A percentile compares a stretch with the other conserved stretches of the same genome.
These are phyloP conservation scores for Lyophyllum decastes DNA, from an alignment of 768 basidiomycete species.

Conservation along the genomic window DNA sequence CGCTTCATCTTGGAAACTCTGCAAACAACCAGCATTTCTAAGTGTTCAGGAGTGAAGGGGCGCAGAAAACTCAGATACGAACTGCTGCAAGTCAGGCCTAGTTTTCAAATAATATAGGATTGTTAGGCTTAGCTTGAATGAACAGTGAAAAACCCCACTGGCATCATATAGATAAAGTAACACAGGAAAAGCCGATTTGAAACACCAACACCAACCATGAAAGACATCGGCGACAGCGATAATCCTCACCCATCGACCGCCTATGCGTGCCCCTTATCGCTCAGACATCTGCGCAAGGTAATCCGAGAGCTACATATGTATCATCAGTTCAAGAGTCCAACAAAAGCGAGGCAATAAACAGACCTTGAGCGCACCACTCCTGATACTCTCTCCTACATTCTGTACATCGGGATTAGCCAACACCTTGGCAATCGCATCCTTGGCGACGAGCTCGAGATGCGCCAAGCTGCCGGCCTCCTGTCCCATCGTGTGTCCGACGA, in stretches of 20 bases:
- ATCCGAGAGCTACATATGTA: slow-evolving; percentile 50
- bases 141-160: neutral
- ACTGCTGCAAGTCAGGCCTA: too few species aligned
- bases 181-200: neutral
- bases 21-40: too few species aligned
- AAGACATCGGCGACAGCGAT: neutral
- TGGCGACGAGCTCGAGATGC: slow-evolving; percentile 60
- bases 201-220: neutral
- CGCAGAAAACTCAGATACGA: too few species aligned
- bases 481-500: slow-evolving; percentile 30
- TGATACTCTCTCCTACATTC: slow-evolving; percentile 76
- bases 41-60: too few species aligned
- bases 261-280: slow-evolving; percentile 23
- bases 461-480: slow-evolving; percentile 60
- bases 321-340: slow-evolving; percentile 1
- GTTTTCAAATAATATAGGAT: neutral
- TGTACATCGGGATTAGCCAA: slow-evolving; percentile 88
- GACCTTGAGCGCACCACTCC: slow-evolving; percentile 83
- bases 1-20: too few species aligned
- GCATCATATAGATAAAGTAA: neutral
- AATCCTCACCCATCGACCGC: neutral
- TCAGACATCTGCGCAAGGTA: slow-evolving; percentile 73
- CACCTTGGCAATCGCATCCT: slow-evolving; percentile 73
- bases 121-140: neutral
- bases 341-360: slow-evolving; percentile 15